Percentiles rank a stretch among this genome's conserved stretches.
Evolutionary conservation across 108 stramenopile genomes (phyloP).

Genomic region (Craspedostauros australis): DNA sequence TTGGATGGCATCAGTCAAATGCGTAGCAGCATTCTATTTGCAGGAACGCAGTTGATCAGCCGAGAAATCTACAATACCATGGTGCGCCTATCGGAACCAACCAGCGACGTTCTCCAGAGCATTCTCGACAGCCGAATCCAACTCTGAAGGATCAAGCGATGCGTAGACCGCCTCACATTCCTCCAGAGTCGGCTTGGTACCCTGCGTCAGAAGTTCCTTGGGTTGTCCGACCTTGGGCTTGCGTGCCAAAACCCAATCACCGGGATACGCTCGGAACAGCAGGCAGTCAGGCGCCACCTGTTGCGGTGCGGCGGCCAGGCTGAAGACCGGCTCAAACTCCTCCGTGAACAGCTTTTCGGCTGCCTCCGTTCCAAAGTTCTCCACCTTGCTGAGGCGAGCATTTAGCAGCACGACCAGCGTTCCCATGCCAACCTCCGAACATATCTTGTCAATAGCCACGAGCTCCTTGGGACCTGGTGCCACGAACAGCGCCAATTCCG

Average conservation of each 20-base stretch:
- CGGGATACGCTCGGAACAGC: constrained; percentile 62
- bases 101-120: constrained; percentile 61
- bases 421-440: constrained; percentile 57
- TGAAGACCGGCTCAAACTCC: constrained; percentile 69
- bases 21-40: too few relatives aligned
- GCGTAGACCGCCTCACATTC: constrained; percentile 53
- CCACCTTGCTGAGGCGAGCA: constrained; percentile 50
- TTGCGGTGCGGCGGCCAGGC: constrained; percentile 66
- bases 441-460: constrained; percentile 63
- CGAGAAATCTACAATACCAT: too few relatives aligned
- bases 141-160: constrained; percentile 48
- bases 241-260: constrained; percentile 66
- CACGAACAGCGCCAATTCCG: constrained; percentile 79
- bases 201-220: constrained; percentile 47
- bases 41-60: too few relatives aligned
- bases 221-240: constrained; percentile 75
- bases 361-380: constrained; percentile 49
- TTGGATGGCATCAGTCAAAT: too few relatives aligned
- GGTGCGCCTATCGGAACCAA: constrained; percentile 63
- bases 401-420: constrained; percentile 78
- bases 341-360: constrained; percentile 46
- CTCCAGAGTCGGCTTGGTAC: constrained; percentile 33
- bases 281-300: constrained; percentile 63
- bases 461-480: constrained; percentile 77
- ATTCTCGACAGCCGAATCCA: constrained; percentile 65